A percentile compares a stretch with the other conserved stretches of the same genome.
Evolutionary conservation across 1,284 basidiomycete species (phyloP).

Genomic region (Cutaneotrichosporon cavernicola): DNA sequence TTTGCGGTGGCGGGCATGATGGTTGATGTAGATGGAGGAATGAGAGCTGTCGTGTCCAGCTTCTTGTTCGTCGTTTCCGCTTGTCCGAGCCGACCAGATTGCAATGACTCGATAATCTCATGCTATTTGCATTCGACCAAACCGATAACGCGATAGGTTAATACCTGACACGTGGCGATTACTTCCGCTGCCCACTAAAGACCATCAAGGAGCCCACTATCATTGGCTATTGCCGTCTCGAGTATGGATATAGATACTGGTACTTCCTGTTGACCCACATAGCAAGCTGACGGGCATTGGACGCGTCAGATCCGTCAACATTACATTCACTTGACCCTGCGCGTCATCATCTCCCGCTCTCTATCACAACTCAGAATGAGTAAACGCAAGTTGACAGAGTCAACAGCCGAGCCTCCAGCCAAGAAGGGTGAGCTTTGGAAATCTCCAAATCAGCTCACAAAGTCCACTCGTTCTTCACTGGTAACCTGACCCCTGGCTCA

Average conservation of each 20-base stretch:
- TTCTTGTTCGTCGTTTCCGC: not conserved
- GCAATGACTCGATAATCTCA: not conserved
- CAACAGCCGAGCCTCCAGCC: conserved; percentile 9
- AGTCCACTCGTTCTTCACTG: conserved; percentile 25
- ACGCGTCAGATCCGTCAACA: conserved; percentile 1
- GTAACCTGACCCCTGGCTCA: conserved; percentile 11
- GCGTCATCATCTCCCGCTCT: not conserved
- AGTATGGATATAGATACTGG: not conserved
- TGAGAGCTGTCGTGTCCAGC: not conserved
- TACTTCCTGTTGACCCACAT: not conserved
- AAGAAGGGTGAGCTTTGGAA: conserved; percentile 19
- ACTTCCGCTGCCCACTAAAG: not conserved
- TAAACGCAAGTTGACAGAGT: conserved; percentile 12
- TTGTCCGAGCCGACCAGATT: not conserved
- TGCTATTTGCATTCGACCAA: not conserved
- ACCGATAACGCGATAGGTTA: conserved; percentile 11
- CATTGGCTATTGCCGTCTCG: not conserved
- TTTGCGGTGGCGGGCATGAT: conserved; percentile 13
- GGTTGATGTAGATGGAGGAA: not conserved
- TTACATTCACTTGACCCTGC: not conserved
- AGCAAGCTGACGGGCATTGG: not conserved
- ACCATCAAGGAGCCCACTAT: no score
- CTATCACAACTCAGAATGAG: not conserved
- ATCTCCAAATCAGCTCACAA: not conserved
- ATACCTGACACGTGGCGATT: not conserved